Base-by-base conservation (phyloP, 139 green algal species). In the Zygnema cylindricum region DNA sequence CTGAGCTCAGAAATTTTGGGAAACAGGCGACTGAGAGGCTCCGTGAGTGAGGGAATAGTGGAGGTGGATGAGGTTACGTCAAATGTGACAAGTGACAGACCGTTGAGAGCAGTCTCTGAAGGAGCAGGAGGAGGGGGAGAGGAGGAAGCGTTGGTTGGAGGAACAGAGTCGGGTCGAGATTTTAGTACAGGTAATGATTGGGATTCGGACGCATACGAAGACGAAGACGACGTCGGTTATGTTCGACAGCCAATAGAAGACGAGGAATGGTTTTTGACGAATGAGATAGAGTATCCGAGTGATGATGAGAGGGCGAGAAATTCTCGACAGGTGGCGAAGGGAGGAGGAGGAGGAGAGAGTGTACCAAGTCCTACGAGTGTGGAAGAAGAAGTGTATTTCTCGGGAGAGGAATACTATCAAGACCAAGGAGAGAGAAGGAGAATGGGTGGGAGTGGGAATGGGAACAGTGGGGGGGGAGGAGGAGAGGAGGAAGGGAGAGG, bases 181-280 rank as follows among this genome's bases (percentile, higher is more conserved):
- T 41, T 7, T 23, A 40, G 16, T 32, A 73, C 76, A 36, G 32
- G 33, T 23, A 83, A 43, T 22, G 32, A 40, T 7, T 83, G 32
- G 0, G 76, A 83, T 43, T 83, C 76, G 35, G 76, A 83, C 76
- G 76, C 76, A 82, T 91, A 91, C 86, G 55, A 86, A 0, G 87
- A 91, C 55, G 87, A 91, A 23, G 87, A 91, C 32, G 87, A 91
- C 11, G 69, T 83, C 0, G 87, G 87, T 49, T 91, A 91, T 40
- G 23, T 35, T 22, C 86, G 87, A 1, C 87, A 86, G 49, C 0
- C 83, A 3, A 40, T 91, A 22, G 83, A 76, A 35, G 57, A 91
- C 82, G 83, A 91, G 69, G 87, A 88, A 3, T 23, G 30, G 40
- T 91, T 91, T 54, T 32, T 89, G 36, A 2, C 69, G 0, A 30